Conservation (phyloP, 768 basidiomycete genomes). For the Daedalea quercina region DNA sequence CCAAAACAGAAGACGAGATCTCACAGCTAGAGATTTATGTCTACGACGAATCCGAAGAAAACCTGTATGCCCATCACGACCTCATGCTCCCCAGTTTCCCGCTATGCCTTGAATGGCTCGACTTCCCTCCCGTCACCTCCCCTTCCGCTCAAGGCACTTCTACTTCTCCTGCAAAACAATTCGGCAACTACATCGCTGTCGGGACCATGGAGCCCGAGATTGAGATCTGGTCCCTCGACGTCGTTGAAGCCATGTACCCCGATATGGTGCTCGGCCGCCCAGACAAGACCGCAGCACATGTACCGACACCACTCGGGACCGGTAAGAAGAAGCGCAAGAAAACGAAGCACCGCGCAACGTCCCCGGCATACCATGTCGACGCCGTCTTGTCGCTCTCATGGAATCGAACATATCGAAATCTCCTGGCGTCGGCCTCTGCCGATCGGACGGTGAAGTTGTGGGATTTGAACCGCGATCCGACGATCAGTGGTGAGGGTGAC, state of each 20-base stretch:
- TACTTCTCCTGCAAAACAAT: conserved; percentile 25
- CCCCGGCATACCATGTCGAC: conserved; percentile 80
- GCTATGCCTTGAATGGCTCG: conserved; percentile 98
- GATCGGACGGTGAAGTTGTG: conserved; percentile 96
- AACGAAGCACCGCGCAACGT: conserved; percentile 53
- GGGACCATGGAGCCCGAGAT: conserved; percentile 97
- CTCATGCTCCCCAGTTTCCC: conserved; percentile 97
- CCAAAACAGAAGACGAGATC: conserved; percentile 95
- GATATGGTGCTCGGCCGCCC: conserved; percentile 87
- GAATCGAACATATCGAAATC: conserved; percentile 85
- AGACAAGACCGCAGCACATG: conserved; percentile 72
- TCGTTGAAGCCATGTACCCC: conserved; percentile 92
- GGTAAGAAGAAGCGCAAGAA: conserved; percentile 97
- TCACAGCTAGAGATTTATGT: conserved; percentile 95
- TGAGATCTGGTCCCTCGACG: conserved; percentile 96
- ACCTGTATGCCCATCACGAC: conserved; percentile 95
- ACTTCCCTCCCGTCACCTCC: conserved; percentile 68
- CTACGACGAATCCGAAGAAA: conserved; percentile 88
- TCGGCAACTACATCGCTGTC: conserved; percentile 91
- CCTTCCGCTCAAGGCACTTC: conserved; percentile 30
- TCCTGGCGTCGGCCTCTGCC: conserved; percentile 88
- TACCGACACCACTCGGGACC: conserved; percentile 76
- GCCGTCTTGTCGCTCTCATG: conserved; percentile 91
- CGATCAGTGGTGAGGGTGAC: conserved; percentile 38
- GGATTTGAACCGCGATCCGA: conserved; percentile 78